Evolutionary conservation across 2,329 filamentous ascomycete genomes (phyloP).

Genomic region (Stagonosporopsis tanaceti): DNA sequence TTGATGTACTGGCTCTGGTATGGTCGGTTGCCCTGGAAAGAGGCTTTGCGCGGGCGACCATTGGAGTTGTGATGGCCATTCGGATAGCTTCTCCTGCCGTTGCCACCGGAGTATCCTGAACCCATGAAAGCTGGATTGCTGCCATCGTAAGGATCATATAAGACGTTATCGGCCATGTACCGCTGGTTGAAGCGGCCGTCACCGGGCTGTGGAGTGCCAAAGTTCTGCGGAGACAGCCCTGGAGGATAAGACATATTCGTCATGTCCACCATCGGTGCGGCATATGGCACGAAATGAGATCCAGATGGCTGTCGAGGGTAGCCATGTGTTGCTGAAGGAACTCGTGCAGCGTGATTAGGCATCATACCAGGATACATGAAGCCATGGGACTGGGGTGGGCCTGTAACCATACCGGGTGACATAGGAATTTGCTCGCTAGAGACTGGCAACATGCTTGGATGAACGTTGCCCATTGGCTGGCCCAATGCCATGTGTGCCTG

Average conservation of each 20-base stretch:
- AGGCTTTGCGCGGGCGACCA: slow-evolving; percentile 33
- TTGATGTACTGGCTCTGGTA: slow-evolving; percentile 21
- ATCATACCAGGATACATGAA: slow-evolving; percentile 24
- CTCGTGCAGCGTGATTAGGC: slow-evolving; percentile 17
- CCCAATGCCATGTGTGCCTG: slow-evolving; percentile 22
- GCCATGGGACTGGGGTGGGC: slow-evolving; percentile 22
- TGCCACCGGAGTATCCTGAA: slow-evolving; percentile 20
- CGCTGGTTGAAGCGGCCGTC: slow-evolving; percentile 23
- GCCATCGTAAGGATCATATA: slow-evolving; percentile 43
- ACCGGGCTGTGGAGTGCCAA: slow-evolving; percentile 19
- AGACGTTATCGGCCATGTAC: slow-evolving; percentile 6
- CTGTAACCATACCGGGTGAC: slow-evolving; percentile 19
- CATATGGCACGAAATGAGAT: slow-evolving; percentile 8
- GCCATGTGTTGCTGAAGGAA: slow-evolving; percentile 21
- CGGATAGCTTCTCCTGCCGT: slow-evolving; percentile 24
- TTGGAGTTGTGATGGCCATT: slow-evolving; percentile 22
- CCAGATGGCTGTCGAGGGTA: slow-evolving; percentile 23
- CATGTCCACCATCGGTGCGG: slow-evolving; percentile 37
- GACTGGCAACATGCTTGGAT: slow-evolving; percentile 24
- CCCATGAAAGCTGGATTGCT: slow-evolving; percentile 31
- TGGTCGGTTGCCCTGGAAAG: slow-evolving; percentile 21
- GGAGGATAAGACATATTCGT: slow-evolving; percentile 35
- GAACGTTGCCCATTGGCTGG: slow-evolving; percentile 18
- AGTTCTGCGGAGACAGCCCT: slow-evolving; percentile 15
- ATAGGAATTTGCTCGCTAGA: slow-evolving; percentile 20